Evolutionary conservation across 225 moss, liverwort and hornwort species (phyloP).

Genomic region (Polytrichum formosum): DNA sequence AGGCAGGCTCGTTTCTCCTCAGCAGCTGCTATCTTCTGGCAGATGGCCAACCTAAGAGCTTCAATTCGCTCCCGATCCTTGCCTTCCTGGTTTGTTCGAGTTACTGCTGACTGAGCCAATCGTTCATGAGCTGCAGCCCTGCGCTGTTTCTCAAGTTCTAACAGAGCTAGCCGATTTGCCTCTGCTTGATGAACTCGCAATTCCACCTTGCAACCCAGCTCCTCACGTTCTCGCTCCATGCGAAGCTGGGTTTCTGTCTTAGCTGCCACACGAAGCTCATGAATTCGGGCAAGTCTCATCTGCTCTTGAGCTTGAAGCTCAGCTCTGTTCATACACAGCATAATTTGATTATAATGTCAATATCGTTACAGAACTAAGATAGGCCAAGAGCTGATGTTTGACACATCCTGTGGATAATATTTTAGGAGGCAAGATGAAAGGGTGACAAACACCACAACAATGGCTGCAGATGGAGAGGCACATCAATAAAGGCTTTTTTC

Average conservation of each 20-base stretch:
- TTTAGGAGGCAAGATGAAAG: no score
- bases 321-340: constrained; percentile 38
- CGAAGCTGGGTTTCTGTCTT: constrained; percentile 97
- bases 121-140: constrained; percentile 90
- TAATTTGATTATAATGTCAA: no score
- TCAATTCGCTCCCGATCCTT: constrained; percentile 88
- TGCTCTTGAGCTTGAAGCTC: constrained; percentile 97
- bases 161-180: constrained; percentile 80
- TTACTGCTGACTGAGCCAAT: constrained; percentile 72
- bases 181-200: constrained; percentile 96
- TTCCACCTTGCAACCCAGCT: constrained; percentile 88
- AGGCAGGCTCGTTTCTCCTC: constrained; percentile 95
- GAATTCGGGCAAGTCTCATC: constrained; percentile 83
- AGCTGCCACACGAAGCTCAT: constrained; percentile 91
- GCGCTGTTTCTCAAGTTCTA: constrained; percentile 90
- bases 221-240: constrained; percentile 94
- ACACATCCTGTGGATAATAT: no score
- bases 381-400: no score
- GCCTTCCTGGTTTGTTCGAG: constrained; percentile 80
- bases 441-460: no score
- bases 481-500: no score
- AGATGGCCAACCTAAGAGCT: constrained; percentile 75
- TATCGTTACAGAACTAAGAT: no score
- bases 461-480: no score
- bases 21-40: constrained; percentile 93